Evolutionary conservation across 257 asterid genomes (phyloP).

Genomic region (Jasminum sambac): DNA sequence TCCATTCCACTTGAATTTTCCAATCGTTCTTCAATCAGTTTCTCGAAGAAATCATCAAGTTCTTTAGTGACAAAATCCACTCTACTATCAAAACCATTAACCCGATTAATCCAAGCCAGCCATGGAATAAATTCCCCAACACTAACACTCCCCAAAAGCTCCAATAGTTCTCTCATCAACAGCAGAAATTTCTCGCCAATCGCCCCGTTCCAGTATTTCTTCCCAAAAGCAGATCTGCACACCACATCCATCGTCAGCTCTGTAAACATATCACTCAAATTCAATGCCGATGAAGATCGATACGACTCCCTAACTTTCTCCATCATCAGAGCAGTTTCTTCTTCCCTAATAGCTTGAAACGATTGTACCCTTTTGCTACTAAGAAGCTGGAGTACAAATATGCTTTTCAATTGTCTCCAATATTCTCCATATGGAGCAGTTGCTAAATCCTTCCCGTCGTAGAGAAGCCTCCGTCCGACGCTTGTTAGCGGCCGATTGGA

Average conservation of each 20-base stretch:
- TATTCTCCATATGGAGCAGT: conserved; percentile 38
- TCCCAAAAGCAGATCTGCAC: conserved; percentile 34
- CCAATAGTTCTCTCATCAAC: conserved; percentile 25
- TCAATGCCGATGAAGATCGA: neutral
- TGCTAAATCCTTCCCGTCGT: conserved; percentile 26
- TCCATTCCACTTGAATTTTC: neutral
- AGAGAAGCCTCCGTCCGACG: conserved; percentile 22
- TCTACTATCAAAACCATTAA: conserved; percentile 34
- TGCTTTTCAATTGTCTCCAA: conserved; percentile 41
- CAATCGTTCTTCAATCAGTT: conserved; percentile 25
- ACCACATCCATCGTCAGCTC: conserved; percentile 23
- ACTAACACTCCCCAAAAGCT: conserved; percentile 15
- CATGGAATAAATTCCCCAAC: conserved; percentile 36
- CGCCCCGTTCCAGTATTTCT: conserved; percentile 29
- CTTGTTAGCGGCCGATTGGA: conserved; percentile 28
- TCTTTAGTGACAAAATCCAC: conserved; percentile 21
- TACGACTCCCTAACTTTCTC: conserved; percentile 14
- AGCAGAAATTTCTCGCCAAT: conserved; percentile 22
- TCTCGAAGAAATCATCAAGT: conserved; percentile 36
- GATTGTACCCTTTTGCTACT: conserved; percentile 37
- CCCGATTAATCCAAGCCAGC: conserved; percentile 34
- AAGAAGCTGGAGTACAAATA: conserved; percentile 37
- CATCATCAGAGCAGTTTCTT: conserved; percentile 30
- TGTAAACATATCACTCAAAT: conserved; percentile 31
- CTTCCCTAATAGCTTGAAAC: conserved; percentile 24